Evolutionary conservation across 371 early-diverging fungal species (phyloP).

Genomic region (Furculomyces boomerangus): DNA sequence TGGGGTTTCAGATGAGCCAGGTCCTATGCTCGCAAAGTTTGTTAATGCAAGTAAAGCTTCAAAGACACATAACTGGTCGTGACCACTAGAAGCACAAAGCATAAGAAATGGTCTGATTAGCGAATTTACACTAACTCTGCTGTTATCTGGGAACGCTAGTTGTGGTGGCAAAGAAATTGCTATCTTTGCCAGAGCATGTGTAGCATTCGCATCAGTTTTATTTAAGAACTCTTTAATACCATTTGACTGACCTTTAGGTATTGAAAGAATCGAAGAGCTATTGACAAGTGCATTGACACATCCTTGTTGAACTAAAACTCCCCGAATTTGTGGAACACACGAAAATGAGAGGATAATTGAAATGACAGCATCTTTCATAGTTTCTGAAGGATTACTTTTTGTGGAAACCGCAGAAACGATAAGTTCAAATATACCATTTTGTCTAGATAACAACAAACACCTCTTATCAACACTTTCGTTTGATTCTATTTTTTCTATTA

Average conservation of each 20-base stretch:
- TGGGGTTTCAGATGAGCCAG: neutral
- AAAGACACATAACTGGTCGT: conserved; percentile 55
- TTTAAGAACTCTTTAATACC: conserved; percentile 10
- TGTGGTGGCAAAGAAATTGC: conserved; percentile 79
- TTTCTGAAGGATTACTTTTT: neutral
- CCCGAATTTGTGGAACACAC: conserved; percentile 40
- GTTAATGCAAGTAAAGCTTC: conserved; percentile 86
- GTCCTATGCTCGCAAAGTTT: conserved; percentile 40
- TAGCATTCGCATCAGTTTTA: conserved; percentile 25
- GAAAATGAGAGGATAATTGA: neutral
- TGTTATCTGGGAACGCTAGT: conserved; percentile 53
- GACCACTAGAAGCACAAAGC: conserved; percentile 30
- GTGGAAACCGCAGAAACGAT: neutral
- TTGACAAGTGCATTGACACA: conserved; percentile 38
- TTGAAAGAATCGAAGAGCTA: neutral
- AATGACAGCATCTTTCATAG: neutral
- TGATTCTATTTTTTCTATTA: neutral
- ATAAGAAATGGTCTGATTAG: conserved; percentile 39
- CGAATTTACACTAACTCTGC: conserved; percentile 30
- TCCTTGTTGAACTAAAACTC: conserved; percentile 69
- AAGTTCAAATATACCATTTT: neutral
- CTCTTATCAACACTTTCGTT: neutral
- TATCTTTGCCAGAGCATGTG: conserved; percentile 76
- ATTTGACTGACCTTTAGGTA: conserved; percentile 2
- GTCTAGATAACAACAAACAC: neutral